These are phyloP conservation scores for Euphorbia lathyris DNA, from an alignment of 345 rosid species.

Conservation along the genomic window DNA sequence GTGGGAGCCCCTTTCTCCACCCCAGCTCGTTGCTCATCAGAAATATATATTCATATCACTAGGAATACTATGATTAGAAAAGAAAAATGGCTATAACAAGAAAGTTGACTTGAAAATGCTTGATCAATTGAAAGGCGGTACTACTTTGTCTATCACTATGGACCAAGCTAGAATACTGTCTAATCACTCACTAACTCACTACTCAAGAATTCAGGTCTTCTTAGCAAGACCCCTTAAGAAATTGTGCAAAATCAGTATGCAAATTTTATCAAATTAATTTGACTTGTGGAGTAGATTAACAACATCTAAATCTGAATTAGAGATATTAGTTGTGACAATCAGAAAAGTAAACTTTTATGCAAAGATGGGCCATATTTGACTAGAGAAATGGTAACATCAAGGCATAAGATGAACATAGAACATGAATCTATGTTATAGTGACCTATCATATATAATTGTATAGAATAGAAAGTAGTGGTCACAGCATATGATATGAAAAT, in stretches of 20 bases:
- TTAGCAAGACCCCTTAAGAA: too few relatives aligned
- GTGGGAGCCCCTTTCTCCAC: too few relatives aligned
- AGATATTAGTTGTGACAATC: too few relatives aligned
- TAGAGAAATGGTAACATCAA: conserved; percentile 11
- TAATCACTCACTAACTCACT: neutral
- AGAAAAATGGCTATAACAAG: neutral
- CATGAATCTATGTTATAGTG: conserved; percentile 18
- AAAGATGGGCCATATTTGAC: conserved; percentile 14
- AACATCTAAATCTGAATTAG: too few relatives aligned
- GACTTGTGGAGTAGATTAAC: too few relatives aligned
- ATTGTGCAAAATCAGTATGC: too few relatives aligned
- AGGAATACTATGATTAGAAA: too few relatives aligned
- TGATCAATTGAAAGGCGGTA: neutral
- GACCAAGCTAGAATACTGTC: neutral
- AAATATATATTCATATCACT: too few relatives aligned
- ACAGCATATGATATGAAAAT: neutral
- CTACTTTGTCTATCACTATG: neutral
- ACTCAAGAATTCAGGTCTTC: too few relatives aligned
- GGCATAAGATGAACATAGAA: neutral
- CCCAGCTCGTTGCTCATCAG: neutral
- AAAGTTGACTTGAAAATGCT: neutral
- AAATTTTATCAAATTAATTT: too few relatives aligned
- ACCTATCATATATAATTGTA: neutral
- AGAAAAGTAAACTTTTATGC: too few relatives aligned
- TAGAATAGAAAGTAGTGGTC: neutral